Base-by-base conservation (phyloP, 2,329 filamentous ascomycete genomes). In the Colletotrichum spaethianum region DNA sequence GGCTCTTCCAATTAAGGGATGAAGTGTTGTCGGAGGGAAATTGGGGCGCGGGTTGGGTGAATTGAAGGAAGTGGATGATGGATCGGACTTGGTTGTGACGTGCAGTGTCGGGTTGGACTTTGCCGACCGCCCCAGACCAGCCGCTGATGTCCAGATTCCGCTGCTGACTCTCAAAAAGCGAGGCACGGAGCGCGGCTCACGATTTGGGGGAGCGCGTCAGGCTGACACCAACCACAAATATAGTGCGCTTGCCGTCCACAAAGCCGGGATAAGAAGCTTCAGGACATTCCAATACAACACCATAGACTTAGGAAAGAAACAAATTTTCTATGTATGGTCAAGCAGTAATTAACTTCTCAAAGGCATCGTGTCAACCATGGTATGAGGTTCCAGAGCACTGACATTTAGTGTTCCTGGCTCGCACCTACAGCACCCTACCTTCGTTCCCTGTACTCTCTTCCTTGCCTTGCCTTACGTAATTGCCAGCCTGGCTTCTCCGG, bases 191-290 rank as follows among this genome's bases (percentile, higher is more conserved):
- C 69, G 59, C 42, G 46, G 69, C 69, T 72, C 69, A 72, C 69
- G 69, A 72, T 72, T 72, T 68, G 56, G 69, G 69, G 68, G 44
- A 69, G 59, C 65, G 69, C 59, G 65, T 72, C 69, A 69, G 65
- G 69, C 69, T 63, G 33, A 57, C 59, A 36, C 65, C 69, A 11
- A 68, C 57, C 69, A 72, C 65, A 63, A 55, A 60, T 62, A 57
- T 61, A 14, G 62, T 57, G 28, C 31, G 20, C 14, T 26, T 18
- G 40, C 26, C 40, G 48, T 50, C 64, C 42, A 55, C 52, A 36
- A 18, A 33, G n/a, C 11, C 12, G 31, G 52, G 12, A 7, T 38
- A 16, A 33, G 20, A 23, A 23, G 9, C 31, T 55, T 55, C 53
- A 33, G n/a, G n/a, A 23, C 3, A 23, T 16, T 36, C 14, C n/a